A percentile compares a stretch with the other conserved stretches of the same genome.
phyloP scores from a whole-genome alignment of 1,284 basidiomycete genomes.

The Tremellales sp. region DNA sequence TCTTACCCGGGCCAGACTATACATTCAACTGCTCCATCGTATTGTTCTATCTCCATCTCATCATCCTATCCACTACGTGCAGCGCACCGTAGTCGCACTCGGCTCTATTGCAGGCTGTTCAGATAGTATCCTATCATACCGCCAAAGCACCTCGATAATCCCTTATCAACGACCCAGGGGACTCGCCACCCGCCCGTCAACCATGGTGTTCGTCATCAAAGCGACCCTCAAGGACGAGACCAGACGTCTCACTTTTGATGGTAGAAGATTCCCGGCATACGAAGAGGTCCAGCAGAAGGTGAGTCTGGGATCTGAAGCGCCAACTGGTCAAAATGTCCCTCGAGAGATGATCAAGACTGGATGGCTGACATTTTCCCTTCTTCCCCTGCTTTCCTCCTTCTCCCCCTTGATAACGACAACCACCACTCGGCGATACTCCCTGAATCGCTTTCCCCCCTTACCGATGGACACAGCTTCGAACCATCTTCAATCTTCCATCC shows the following conservation, averaged over 20 bases:
- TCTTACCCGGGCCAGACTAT: too few species aligned
- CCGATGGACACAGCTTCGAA: constrained; percentile 30
- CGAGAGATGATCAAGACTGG: too few species aligned
- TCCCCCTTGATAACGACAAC: background rate
- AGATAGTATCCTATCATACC: too few species aligned
- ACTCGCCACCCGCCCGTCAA: background rate
- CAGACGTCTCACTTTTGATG: constrained; percentile 41
- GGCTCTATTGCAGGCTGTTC: too few species aligned
- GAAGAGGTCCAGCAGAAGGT: constrained; percentile 43
- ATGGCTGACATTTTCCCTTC: background rate
- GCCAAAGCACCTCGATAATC: too few species aligned
- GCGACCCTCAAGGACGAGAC: constrained; percentile 48
- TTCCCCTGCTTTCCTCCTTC: background rate
- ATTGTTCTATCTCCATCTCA: too few species aligned
- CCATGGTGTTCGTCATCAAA: constrained; percentile 45
- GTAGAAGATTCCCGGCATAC: constrained; percentile 40
- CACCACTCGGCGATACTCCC: background rate
- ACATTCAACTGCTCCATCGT: too few species aligned
- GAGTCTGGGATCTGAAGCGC: constrained; percentile 20
- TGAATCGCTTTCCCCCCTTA: background rate
- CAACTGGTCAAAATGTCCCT: too few species aligned
- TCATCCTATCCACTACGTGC: too few species aligned
- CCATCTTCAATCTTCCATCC: constrained; percentile 42
- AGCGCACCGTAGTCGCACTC: too few species aligned
- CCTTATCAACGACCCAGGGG: too few species aligned